A percentile compares a stretch with the other conserved stretches of the same genome.
These are phyloP conservation scores for Penstemon newberryi DNA, from an alignment of 257 asterid genomes.

Conservation along the genomic window DNA sequence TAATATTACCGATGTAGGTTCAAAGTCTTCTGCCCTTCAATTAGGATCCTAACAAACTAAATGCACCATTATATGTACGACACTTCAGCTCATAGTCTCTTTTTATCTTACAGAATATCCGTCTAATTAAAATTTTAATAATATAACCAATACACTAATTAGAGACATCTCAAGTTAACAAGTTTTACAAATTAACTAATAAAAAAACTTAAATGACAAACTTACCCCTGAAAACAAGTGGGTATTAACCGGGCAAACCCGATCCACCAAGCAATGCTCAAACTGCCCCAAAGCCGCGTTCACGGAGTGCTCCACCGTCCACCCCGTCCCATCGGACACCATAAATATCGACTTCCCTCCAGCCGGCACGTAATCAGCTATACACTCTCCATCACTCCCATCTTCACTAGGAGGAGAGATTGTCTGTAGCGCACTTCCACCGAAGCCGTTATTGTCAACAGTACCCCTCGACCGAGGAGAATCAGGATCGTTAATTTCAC, in stretches of 20 bases:
- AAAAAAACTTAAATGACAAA: not conserved
- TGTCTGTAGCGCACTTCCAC: slow-evolving; percentile 29
- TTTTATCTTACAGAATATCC: no score
- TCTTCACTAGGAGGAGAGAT: slow-evolving; percentile 30
- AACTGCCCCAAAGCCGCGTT: slow-evolving; percentile 93
- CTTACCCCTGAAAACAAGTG: slow-evolving; percentile 93
- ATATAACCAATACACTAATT: no score
- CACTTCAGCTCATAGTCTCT: not conserved
- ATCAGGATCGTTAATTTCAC: slow-evolving; percentile 23
- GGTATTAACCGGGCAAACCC: slow-evolving; percentile 78
- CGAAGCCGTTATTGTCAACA: slow-evolving; percentile 5
- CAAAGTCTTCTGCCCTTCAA: no score
- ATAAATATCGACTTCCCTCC: slow-evolving; percentile 66
- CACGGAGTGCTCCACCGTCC: slow-evolving; percentile 96
- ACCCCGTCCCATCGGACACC: slow-evolving; percentile 95
- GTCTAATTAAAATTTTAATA: no score
- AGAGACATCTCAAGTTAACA: no score
- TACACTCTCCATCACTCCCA: slow-evolving; percentile 34
- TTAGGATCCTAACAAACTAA: not conserved
- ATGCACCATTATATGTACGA: not conserved
- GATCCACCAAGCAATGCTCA: slow-evolving; percentile 84
- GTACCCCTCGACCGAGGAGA: slow-evolving; percentile 10
- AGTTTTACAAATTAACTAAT: no score
- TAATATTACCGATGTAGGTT: no score
- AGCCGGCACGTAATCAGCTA: slow-evolving; percentile 32